Conservation (phyloP, 1,284 basidiomycete species). For the Trichosporon ovoides region DNA sequence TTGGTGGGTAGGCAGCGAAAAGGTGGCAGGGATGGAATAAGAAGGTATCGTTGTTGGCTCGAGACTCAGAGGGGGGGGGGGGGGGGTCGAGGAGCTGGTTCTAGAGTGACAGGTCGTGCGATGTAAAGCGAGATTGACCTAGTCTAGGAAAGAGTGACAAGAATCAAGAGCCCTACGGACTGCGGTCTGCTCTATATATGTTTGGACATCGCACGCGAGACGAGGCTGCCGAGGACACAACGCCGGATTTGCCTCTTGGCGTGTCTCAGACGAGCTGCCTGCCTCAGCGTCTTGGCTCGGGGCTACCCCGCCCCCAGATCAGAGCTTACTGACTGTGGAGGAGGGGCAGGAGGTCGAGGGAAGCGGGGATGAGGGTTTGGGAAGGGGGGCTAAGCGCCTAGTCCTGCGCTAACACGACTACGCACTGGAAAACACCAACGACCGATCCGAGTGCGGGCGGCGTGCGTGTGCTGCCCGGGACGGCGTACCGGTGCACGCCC, state of each 20-base stretch:
- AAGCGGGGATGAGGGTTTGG: background rate
- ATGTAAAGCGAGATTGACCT: background rate
- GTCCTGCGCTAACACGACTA: background rate
- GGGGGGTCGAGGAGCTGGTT: background rate
- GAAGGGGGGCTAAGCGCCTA: background rate
- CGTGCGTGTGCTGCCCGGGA: too few species aligned
- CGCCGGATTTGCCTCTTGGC: background rate
- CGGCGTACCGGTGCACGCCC: too few species aligned
- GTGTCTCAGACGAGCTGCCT: constrained; percentile 1
- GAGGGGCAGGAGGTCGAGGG: constrained; percentile 3
- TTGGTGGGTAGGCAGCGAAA: background rate
- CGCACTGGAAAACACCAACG: too few species aligned
- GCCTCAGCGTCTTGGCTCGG: background rate
- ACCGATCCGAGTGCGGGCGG: too few species aligned
- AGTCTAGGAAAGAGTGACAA: background rate
- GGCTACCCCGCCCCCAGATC: constrained; percentile 5
- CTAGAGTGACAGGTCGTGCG: background rate
- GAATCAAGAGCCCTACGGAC: background rate
- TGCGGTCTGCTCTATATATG: background rate
- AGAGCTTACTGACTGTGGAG: constrained; percentile 3
- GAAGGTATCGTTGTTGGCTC: background rate
- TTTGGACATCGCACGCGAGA: background rate
- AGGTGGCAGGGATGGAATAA: background rate
- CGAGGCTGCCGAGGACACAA: background rate
- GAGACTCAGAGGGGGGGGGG: background rate